phyloP scores from a whole-genome alignment of 139 green algal genomes.

The Medakamo hakoo region DNA sequence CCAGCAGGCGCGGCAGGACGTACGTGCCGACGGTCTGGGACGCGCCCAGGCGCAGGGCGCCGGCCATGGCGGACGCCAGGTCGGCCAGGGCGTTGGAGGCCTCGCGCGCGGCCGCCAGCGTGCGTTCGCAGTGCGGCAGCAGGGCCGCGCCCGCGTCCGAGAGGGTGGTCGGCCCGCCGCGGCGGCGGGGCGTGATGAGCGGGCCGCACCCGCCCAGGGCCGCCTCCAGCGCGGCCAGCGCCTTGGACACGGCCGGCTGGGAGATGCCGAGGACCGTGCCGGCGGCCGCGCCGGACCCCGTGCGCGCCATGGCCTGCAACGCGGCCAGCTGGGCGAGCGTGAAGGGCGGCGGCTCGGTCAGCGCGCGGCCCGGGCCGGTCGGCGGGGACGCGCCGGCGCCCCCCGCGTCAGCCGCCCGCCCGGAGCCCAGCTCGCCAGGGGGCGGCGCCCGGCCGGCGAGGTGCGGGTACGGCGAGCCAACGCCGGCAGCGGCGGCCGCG shows the following conservation, averaged over 20 bases:
- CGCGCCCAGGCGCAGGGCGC: slow-evolving; percentile 16
- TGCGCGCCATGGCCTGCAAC: slow-evolving; percentile 9
- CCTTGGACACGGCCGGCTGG: slow-evolving; percentile 14
- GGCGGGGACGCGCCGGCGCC: background rate
- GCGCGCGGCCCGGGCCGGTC: no score
- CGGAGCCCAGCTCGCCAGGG: background rate
- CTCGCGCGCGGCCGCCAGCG: slow-evolving; percentile 11
- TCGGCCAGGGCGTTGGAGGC: slow-evolving; percentile 9
- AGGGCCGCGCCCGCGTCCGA: slow-evolving; percentile 12
- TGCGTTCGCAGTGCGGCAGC: slow-evolving; percentile 8
- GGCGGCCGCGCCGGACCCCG: slow-evolving; percentile 1
- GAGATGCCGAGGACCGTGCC: slow-evolving; percentile 8
- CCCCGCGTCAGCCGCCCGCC: background rate
- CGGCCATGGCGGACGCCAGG: background rate
- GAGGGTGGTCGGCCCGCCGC: slow-evolving; percentile 2
- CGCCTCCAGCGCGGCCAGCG: slow-evolving; percentile 9
- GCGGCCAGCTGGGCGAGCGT: slow-evolving; percentile 12
- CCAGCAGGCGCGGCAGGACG: slow-evolving; percentile 23
- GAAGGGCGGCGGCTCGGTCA: slow-evolving; percentile 10
- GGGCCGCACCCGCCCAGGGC: slow-evolving; percentile 5
- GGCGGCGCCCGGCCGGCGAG: background rate
- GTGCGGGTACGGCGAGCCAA: background rate
- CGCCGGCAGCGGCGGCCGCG: no score
- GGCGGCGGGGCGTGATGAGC: slow-evolving; percentile 1
- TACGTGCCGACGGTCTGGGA: slow-evolving; percentile 28